These are phyloP conservation scores for Quercus phellos DNA, from an alignment of 331 rosid species.

Conservation along the genomic window DNA sequence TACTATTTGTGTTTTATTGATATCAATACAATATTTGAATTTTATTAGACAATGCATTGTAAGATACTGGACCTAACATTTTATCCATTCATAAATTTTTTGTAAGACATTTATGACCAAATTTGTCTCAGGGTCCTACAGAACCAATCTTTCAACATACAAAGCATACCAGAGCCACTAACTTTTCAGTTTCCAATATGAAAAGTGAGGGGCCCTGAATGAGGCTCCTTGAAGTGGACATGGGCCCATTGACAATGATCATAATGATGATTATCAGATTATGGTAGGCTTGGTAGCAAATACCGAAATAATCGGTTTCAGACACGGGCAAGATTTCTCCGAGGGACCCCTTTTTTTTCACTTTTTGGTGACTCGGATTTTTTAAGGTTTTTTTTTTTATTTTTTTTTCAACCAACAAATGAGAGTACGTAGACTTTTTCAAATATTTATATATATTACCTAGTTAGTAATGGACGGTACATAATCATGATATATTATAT, in stretches of 20 bases:
- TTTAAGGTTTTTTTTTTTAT: too few species aligned
- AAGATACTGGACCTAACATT: too few species aligned
- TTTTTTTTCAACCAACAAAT: too few species aligned
- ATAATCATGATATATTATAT: too few species aligned
- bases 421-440: rapidly evolving
- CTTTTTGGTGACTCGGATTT: not conserved
- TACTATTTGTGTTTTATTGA: too few species aligned
- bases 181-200: not conserved
- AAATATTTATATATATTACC: too few species aligned
- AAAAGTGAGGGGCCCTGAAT: too few species aligned
- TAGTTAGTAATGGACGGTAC: too few species aligned
- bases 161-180: not conserved
- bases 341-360: not conserved
- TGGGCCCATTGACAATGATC: not conserved
- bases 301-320: not conserved
- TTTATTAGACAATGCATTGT: too few species aligned
- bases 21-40: too few species aligned
- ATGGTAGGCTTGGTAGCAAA: not conserved
- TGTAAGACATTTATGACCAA: not conserved
- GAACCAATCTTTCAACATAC: not conserved
- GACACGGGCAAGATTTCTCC: too few species aligned
- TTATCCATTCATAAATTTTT: not conserved
- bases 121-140: not conserved
- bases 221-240: conserved; percentile 9
- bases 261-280: too few species aligned